Conservation (phyloP, 2,329 filamentous ascomycete species). For the Paecilomyces formosus region DNA sequence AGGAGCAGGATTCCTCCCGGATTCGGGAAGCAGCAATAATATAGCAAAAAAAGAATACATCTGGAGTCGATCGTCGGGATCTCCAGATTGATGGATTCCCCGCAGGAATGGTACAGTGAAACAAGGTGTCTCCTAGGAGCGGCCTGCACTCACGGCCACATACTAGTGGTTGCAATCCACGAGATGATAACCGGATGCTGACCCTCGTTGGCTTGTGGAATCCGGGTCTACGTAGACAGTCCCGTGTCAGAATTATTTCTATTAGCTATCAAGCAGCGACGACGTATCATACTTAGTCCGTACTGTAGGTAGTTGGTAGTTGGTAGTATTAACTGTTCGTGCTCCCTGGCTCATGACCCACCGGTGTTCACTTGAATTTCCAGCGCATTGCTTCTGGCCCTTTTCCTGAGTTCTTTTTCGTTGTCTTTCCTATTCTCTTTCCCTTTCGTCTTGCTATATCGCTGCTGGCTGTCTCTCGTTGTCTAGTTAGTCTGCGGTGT, state of each 20-base stretch:
- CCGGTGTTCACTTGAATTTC: neutral
- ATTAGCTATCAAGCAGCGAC: neutral
- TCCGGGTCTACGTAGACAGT: neutral
- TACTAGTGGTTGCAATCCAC: neutral
- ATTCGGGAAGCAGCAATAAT: neutral
- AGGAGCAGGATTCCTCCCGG: neutral
- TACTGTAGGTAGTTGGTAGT: too few relatives aligned
- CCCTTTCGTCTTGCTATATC: neutral
- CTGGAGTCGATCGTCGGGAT: neutral
- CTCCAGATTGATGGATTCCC: neutral
- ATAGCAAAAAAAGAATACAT: neutral
- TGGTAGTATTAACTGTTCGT: too few relatives aligned
- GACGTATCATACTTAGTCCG: neutral
- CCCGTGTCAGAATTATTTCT: neutral
- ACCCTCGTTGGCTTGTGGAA: neutral
- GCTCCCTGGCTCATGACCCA: neutral
- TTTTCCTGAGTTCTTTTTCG: conserved; percentile 5
- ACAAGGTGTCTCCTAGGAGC: neutral
- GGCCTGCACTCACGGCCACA: neutral
- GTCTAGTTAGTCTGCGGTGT: conserved; percentile 8
- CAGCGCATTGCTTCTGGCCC: conserved; percentile 2
- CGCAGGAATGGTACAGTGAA: neutral
- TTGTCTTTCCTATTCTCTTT: conserved; percentile 1
- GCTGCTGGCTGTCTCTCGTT: conserved; percentile 1
- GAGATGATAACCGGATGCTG: neutral